Conservation (phyloP, 1,284 basidiomycete species). For the Austroboletus rostrupii region DNA sequence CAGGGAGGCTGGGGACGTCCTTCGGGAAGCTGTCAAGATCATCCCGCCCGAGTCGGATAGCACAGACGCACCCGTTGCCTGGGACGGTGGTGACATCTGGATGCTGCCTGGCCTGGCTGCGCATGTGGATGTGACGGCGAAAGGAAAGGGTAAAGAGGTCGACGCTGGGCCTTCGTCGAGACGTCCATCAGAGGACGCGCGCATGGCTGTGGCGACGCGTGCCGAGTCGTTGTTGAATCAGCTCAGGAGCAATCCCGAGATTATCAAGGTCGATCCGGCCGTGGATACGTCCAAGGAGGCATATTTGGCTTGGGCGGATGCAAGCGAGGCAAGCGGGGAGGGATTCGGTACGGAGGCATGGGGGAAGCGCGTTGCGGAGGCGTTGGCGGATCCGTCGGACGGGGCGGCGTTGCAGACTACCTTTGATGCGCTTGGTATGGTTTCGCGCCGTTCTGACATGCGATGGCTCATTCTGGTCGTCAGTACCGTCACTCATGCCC, state of each 20-base stretch:
- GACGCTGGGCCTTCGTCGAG: constrained; percentile 30
- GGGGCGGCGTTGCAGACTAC: constrained; percentile 58
- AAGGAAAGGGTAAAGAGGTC: constrained; percentile 40
- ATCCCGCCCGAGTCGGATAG: constrained; percentile 69
- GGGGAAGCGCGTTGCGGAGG: constrained; percentile 47
- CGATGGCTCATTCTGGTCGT: constrained; percentile 1
- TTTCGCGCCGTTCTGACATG: constrained; percentile 8
- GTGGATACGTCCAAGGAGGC: constrained; percentile 53
- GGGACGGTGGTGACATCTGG: constrained; percentile 86
- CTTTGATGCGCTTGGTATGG: constrained; percentile 58
- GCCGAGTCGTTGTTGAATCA: constrained; percentile 76
- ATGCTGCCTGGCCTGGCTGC: constrained; percentile 48
- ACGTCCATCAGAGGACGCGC: constrained; percentile 39
- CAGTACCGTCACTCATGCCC: constrained; percentile 71
- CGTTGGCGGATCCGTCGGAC: constrained; percentile 48
- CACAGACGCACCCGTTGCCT: constrained; percentile 42
- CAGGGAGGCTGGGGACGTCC: constrained; percentile 70
- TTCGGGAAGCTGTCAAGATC: constrained; percentile 85
- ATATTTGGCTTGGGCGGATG: constrained; percentile 59
- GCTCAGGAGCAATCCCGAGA: constrained; percentile 71
- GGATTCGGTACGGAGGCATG: constrained; percentile 60
- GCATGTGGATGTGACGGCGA: constrained; percentile 15
- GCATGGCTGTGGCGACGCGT: constrained; percentile 61
- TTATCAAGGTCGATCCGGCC: constrained; percentile 75
- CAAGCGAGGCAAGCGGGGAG: constrained; percentile 45